phyloP scores from a whole-genome alignment of 129 eudicot species.

The carrot (Daucus carota) region DH1_v3.0 NC_030386.2:37932001-37932500 shows the following conservation, averaged over 20 bases:
- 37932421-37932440: not conserved
- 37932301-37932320: conserved; percentile 6
- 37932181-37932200: too few species aligned
- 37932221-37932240: not conserved
- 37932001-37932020: too few species aligned
- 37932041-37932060: too few species aligned
- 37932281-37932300: not conserved
- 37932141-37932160: too few species aligned
- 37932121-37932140: too few species aligned
- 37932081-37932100: too few species aligned
- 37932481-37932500: not conserved
- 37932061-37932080: too few species aligned
- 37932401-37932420: not conserved
- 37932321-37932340: not conserved
- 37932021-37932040: too few species aligned
- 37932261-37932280: not conserved
- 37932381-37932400: not conserved
- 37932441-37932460: conserved; percentile 1
- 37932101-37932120: too few species aligned
- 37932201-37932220: not conserved
- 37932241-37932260: not conserved
- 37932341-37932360: too few species aligned
- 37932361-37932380: not conserved
- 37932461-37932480: conserved; percentile 1
- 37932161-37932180: too few species aligned